These are phyloP conservation scores for Trichodelitschia bisporula DNA, from an alignment of 495 filamentous ascomycete species.

Conservation along the genomic window DNA sequence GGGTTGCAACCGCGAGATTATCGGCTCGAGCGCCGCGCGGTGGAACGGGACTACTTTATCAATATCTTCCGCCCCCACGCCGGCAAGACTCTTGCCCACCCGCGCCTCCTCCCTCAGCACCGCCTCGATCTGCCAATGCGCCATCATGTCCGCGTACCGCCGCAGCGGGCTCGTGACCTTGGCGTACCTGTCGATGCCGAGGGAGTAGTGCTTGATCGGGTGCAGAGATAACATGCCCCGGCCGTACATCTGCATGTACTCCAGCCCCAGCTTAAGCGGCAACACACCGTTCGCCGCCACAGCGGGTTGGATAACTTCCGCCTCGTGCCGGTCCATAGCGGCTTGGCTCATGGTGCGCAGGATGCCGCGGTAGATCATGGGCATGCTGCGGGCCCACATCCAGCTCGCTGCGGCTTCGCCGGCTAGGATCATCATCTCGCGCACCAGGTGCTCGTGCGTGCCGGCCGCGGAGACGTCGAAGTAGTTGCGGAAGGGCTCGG, in stretches of 20 bases:
- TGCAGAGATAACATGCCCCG: conserved; percentile 22
- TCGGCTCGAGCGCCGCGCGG: too few species aligned
- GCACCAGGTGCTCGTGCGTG: conserved; percentile 18
- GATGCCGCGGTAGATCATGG: conserved; percentile 22
- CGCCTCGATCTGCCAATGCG: conserved; percentile 80
- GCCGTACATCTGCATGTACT: conserved; percentile 23
- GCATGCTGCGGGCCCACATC: conserved; percentile 51
- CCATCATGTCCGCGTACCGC: conserved; percentile 58
- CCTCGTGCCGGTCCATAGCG: conserved; percentile 8
- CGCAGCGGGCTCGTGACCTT: conserved; percentile 74
- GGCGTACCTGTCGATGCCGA: conserved; percentile 47
- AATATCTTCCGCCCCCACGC: too few species aligned
- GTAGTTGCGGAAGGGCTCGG: conserved; percentile 10
- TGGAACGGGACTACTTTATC: too few species aligned
- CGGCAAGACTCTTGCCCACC: too few species aligned
- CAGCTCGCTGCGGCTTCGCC: conserved; percentile 48
- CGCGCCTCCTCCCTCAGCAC: conserved; percentile 44
- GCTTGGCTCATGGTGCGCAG: not conserved
- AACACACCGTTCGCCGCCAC: conserved; percentile 10
- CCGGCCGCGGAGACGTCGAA: conserved; percentile 12
- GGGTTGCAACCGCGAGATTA: too few species aligned
- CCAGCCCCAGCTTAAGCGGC: conserved; percentile 7
- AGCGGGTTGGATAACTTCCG: conserved; percentile 13
- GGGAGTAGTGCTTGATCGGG: conserved; percentile 26
- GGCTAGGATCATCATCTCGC: conserved; percentile 53